Base-by-base conservation (phyloP, 176 grass and related monocot genomes). In the Triticum timopheevii region DNA sequence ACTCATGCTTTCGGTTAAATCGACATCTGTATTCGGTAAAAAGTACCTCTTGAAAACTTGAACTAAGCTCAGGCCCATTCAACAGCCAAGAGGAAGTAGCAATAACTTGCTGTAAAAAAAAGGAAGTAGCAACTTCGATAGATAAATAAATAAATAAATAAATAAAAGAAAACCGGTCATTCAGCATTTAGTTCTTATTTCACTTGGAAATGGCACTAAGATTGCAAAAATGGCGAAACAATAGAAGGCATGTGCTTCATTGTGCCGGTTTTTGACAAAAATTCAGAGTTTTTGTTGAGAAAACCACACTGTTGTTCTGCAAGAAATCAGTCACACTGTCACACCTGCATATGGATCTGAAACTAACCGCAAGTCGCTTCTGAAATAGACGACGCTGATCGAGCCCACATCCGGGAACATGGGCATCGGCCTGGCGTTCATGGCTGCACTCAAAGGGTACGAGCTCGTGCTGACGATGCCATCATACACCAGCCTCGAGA, bases 391-490 rank as follows among this genome's bases (percentile, higher is more conserved):
- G 19, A 95, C 93, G 19, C 80, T 98, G 63, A 95, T 98, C n/a
- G 96, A 98, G 81, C 91, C 95, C 3, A 98, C 95, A 61, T 95
- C 93, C 2, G 95, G 90, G 50, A 98, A 95, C 80, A 98, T 98
- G 96, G 93, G 96, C 13, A 98, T 98, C 49, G 86, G 88, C 11
- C 74, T 95, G 77, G 25, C 96, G 0, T 87, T 95, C 74, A 92
- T 95, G 90, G 92, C 96, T 15, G 88, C 90, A 0, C 59, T 98
- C 50, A 98, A 98, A 79, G 96, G 31, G 45, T 95, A 98, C 19
- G 93, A 98, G 25, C 88, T 95, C 36, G 76, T 94, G 69, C 96
- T 98, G 44, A 98, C 93, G 2, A 98, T 98, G 96, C 93, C 96
- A 0, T 98, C 96, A 8, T 98, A 98, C 84, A 94, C 96, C 47